phyloP scores from a whole-genome alignment of 371 early-diverging fungal species.

The Mucor circinelloides region DNA sequence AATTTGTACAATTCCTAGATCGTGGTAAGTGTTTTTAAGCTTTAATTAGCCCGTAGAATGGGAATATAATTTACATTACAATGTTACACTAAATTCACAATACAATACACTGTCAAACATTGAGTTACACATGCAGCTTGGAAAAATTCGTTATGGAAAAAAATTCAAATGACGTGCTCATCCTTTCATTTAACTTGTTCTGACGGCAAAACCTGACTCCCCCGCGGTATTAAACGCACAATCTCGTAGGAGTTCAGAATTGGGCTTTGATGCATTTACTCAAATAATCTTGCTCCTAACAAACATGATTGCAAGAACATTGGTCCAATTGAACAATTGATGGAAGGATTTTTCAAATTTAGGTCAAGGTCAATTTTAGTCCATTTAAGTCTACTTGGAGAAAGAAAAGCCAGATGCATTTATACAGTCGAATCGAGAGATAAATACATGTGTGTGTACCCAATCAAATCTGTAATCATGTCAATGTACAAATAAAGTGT shows the following conservation, averaged over 20 bases:
- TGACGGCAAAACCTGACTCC: constrained; percentile 9
- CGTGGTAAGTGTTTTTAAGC: constrained; percentile 13
- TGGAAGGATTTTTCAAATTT: neutral
- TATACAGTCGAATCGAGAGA: neutral
- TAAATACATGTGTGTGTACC: neutral
- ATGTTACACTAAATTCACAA: neutral
- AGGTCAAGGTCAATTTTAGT: neutral
- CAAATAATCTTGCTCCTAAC: neutral
- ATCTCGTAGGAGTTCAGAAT: neutral
- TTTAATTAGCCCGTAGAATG: constrained; percentile 21
- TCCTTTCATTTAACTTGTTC: constrained; percentile 10
- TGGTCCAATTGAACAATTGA: neutral
- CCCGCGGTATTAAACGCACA: constrained; percentile 9
- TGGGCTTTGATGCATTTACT: neutral
- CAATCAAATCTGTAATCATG: neutral
- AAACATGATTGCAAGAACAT: neutral
- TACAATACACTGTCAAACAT: constrained; percentile 24
- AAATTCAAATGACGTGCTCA: constrained; percentile 19
- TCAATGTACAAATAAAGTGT: neutral
- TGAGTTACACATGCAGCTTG: constrained; percentile 5
- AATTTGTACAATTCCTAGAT: constrained; percentile 29
- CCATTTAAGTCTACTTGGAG: neutral
- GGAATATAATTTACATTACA: constrained; percentile 10
- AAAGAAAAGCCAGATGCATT: neutral
- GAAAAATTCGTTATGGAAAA: neutral